These are phyloP conservation scores for Chlorociboria aeruginascens DNA, from an alignment of 495 filamentous ascomycete species.

Conservation along the genomic window DNA sequence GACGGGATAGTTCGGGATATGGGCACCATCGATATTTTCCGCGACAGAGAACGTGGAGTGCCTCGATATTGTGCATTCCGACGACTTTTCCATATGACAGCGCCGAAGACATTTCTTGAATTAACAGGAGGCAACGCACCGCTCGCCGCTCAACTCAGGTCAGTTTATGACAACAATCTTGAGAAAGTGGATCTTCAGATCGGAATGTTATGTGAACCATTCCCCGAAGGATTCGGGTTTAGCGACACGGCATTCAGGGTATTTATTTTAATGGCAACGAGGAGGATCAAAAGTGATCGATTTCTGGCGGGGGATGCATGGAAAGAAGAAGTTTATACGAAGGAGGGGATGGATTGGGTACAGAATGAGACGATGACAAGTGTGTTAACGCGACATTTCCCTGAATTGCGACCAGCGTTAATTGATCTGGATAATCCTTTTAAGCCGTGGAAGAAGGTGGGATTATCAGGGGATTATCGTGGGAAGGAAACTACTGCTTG, in stretches of 20 bases:
- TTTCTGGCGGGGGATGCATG: slow-evolving; percentile 25
- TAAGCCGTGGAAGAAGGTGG: slow-evolving; percentile 27
- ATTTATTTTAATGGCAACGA: slow-evolving; percentile 27
- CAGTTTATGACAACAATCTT: slow-evolving; percentile 24
- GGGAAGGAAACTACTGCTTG: slow-evolving; percentile 23
- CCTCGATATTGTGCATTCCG: slow-evolving; percentile 35
- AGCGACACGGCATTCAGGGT: slow-evolving; percentile 29
- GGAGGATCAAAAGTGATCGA: slow-evolving; percentile 30
- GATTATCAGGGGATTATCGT: slow-evolving; percentile 15
- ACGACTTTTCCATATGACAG: slow-evolving; percentile 25
- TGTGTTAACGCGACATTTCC: slow-evolving; percentile 26
- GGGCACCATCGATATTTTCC: slow-evolving; percentile 30
- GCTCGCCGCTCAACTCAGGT: slow-evolving; percentile 21
- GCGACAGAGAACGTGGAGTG: slow-evolving; percentile 34
- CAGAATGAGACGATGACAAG: slow-evolving; percentile 24
- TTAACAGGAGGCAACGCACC: slow-evolving; percentile 24
- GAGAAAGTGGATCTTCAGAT: slow-evolving; percentile 29
- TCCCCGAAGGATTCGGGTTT: slow-evolving; percentile 32
- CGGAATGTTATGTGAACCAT: slow-evolving; percentile 25
- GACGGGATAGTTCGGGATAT: slow-evolving; percentile 25
- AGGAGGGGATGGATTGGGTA: slow-evolving; percentile 29
- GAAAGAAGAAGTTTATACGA: slow-evolving; percentile 25
- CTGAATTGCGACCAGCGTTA: slow-evolving; percentile 21
- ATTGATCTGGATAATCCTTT: slow-evolving; percentile 22
- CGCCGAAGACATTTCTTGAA: slow-evolving; percentile 21